These are phyloP conservation scores for Zygosaccharomyces pseudobailii DNA, from an alignment of 1,139 yeast species.

Conservation along the genomic window DNA sequence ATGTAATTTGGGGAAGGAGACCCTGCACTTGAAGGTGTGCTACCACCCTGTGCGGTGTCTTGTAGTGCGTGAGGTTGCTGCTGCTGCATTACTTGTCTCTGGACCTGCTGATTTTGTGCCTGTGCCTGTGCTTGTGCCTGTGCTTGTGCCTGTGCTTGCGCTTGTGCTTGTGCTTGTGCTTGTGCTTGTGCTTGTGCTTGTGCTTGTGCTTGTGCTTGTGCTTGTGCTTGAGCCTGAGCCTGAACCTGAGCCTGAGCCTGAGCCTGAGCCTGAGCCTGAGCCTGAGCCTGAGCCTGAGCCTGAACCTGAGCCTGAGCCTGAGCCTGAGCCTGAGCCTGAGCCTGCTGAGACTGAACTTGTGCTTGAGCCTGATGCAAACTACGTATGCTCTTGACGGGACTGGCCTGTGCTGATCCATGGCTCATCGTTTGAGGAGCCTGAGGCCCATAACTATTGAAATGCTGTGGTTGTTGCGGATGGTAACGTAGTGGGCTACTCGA, in stretches of 20 bases:
- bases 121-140: conserved; percentile 19
- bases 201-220: conserved; percentile 21
- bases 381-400: conserved; percentile 24
- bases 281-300: conserved; percentile 17
- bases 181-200: conserved; percentile 16
- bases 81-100: conserved; percentile 18
- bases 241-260: conserved; percentile 22
- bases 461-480: conserved; percentile 20
- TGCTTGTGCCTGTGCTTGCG: conserved; percentile 15
- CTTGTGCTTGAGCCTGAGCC: conserved; percentile 15
- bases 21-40: conserved; percentile 5
- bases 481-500: conserved; percentile 21
- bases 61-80: conserved; percentile 19
- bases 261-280: conserved; percentile 20
- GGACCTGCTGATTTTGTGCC: conserved; percentile 14
- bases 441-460: conserved; percentile 7
- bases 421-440: conserved; percentile 3
- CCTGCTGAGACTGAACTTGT: conserved; percentile 1
- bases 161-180: conserved; percentile 13
- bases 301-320: conserved; percentile 19
- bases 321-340: conserved; percentile 14
- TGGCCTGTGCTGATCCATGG: conserved; percentile 16
- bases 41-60: conserved; percentile 15
- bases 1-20: conserved; percentile 43
- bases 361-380: conserved; percentile 15